Percentiles rank a stretch among this genome's conserved stretches.
Evolutionary conservation across 179 eudicot genomes (phyloP).

Genomic region (Corrigiola litoralis): DNA sequence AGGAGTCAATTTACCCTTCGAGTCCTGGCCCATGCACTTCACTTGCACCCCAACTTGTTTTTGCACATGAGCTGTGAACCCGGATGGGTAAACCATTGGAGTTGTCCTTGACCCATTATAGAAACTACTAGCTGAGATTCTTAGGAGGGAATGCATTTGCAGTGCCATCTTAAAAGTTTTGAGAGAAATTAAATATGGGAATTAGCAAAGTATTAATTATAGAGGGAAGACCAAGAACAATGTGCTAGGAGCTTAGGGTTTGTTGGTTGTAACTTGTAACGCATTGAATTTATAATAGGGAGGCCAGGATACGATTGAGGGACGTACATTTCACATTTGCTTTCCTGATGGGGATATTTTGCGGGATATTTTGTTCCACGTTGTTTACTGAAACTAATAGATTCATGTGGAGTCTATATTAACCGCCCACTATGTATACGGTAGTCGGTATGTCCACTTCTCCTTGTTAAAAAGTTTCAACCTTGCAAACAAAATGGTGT

Average conservation of each 20-base stretch:
- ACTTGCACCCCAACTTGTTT: constrained; percentile 24
- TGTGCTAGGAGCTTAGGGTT: too few species aligned
- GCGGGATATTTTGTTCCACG: constrained; percentile 14
- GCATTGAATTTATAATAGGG: constrained; percentile 7
- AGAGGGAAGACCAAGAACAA: not conserved
- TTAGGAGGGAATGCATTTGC: constrained; percentile 34
- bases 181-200: too few species aligned
- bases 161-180: constrained; percentile 18
- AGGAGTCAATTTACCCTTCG: too few species aligned
- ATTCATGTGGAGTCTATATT: constrained; percentile 8
- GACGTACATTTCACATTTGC: too few species aligned
- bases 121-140: constrained; percentile 22
- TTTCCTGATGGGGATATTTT: not conserved
- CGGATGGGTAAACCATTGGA: not conserved
- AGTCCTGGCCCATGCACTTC: constrained; percentile 39
- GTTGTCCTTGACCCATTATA: constrained; percentile 8
- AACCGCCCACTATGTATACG: not conserved
- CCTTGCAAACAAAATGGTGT: not conserved
- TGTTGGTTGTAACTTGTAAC: not conserved
- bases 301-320: not conserved
- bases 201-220: too few species aligned
- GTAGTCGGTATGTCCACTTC: too few species aligned
- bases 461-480: not conserved
- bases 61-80: constrained; percentile 8
- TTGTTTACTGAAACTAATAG: not conserved